These are phyloP conservation scores for Fusarium burgessii DNA, from an alignment of 2,329 filamentous ascomycete genomes.

Conservation along the genomic window DNA sequence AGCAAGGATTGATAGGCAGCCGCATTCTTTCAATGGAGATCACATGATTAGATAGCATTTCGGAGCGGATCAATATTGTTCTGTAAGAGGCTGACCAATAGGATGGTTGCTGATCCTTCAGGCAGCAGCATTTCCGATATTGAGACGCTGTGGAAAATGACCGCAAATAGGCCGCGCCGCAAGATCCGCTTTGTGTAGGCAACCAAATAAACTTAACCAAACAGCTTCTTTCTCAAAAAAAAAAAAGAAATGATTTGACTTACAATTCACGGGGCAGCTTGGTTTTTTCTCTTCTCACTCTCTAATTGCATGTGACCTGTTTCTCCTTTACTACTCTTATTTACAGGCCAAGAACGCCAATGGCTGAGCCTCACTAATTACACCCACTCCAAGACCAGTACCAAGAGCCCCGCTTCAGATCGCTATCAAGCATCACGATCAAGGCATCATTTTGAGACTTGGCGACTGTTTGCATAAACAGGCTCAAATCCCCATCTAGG, in stretches of 20 bases:
- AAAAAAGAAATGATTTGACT: constrained; percentile 32
- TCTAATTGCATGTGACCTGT: constrained; percentile 6
- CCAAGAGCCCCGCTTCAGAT: constrained; percentile 34
- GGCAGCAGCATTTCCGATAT: constrained; percentile 45
- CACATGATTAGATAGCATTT: neutral
- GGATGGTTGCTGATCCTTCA: constrained; percentile 30
- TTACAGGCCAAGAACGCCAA: constrained; percentile 11
- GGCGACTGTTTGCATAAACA: neutral
- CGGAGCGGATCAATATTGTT: neutral
- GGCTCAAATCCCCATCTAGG: neutral
- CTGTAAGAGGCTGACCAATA: constrained; percentile 21
- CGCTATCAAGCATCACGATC: constrained; percentile 24
- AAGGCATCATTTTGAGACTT: constrained; percentile 25
- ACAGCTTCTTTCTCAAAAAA: constrained; percentile 36
- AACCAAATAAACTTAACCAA: constrained; percentile 41
- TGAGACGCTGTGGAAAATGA: constrained; percentile 37
- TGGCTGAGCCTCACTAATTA: constrained; percentile 34
- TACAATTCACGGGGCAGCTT: neutral
- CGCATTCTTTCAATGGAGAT: constrained; percentile 8
- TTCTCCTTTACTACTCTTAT: neutral
- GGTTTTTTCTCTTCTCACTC: neutral
- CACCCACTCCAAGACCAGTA: neutral
- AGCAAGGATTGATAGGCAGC: constrained; percentile 31
- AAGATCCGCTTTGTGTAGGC: constrained; percentile 49
- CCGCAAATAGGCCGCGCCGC: constrained; percentile 44